These are phyloP conservation scores for Candida suzukii DNA, from an alignment of 805 yeast genomes.

Conservation along the genomic window DNA sequence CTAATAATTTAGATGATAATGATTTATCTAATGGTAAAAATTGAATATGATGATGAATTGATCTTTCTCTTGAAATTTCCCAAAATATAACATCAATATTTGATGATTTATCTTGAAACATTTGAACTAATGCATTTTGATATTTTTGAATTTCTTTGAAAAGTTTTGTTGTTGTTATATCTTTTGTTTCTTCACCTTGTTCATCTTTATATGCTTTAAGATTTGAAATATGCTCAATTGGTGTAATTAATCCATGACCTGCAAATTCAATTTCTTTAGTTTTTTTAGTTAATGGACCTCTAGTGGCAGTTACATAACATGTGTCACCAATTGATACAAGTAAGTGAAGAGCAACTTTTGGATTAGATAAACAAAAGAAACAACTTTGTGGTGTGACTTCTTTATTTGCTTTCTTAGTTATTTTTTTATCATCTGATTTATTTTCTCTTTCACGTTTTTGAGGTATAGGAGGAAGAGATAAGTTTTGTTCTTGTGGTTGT, in stretches of 20 bases:
- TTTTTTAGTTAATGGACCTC: constrained; percentile 72
- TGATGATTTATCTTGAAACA: constrained; percentile 31
- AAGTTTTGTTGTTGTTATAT: constrained; percentile 26
- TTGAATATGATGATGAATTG: constrained; percentile 75
- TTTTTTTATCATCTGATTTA: background rate
- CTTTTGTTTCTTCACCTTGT: constrained; percentile 12
- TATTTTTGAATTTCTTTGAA: constrained; percentile 40
- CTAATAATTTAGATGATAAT: constrained; percentile 20
- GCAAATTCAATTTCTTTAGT: constrained; percentile 44
- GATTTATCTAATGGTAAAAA: constrained; percentile 55
- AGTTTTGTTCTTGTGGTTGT: too few species aligned
- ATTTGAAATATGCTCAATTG: constrained; percentile 64
- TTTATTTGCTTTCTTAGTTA: constrained; percentile 11
- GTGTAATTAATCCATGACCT: constrained; percentile 78
- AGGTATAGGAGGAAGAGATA: background rate
- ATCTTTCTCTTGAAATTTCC: constrained; percentile 57
- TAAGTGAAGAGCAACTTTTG: constrained; percentile 73
- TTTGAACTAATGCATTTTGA: constrained; percentile 39
- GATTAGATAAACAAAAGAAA: constrained; percentile 79
- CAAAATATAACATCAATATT: constrained; percentile 52
- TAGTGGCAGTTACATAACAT: constrained; percentile 69
- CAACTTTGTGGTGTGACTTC: constrained; percentile 55
- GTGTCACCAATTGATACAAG: constrained; percentile 65
- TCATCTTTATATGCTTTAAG: constrained; percentile 17
- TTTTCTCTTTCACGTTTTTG: constrained; percentile 3